Percentiles rank a stretch among this genome's conserved stretches.
These are phyloP conservation scores for Silene uniflora DNA, from an alignment of 148 eudicot genomes.

Conservation along the genomic window DNA sequence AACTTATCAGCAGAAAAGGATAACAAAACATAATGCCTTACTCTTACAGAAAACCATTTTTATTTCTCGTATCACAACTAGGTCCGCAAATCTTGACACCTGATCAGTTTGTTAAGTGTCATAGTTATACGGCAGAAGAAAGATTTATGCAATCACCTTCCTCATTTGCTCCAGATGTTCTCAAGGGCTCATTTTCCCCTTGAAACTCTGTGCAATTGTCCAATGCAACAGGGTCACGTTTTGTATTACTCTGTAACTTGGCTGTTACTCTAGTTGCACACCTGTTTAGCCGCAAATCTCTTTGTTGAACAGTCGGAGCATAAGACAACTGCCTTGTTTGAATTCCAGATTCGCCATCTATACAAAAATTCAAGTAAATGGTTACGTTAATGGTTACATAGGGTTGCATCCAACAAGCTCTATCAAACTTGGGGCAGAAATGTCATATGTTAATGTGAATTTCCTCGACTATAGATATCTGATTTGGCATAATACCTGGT, in stretches of 20 bases:
- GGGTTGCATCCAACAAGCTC: conserved; percentile 9
- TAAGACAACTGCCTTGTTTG: conserved; percentile 44
- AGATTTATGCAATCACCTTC: conserved; percentile 39
- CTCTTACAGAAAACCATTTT: neutral
- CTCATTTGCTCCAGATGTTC: conserved; percentile 30
- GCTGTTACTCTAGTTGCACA: conserved; percentile 30
- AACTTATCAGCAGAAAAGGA: neutral
- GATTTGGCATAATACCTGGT: conserved; percentile 41
- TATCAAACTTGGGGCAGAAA: conserved; percentile 2
- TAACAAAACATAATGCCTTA: neutral
- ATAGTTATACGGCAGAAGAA: neutral
- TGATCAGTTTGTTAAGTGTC: neutral
- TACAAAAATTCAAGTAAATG: conserved; percentile 9
- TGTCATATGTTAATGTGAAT: neutral
- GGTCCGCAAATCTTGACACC: neutral
- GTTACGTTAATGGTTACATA: neutral
- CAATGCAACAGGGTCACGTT: conserved; percentile 20
- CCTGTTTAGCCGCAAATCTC: conserved; percentile 30
- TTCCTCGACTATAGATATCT: neutral
- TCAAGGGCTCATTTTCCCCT: conserved; percentile 55
- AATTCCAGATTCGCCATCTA: conserved; percentile 84
- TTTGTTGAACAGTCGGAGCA: conserved; percentile 30
- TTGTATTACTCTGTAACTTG: conserved; percentile 14
- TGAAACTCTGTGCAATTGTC: conserved; percentile 40
- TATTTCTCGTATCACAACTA: neutral